A percentile compares a stretch with the other conserved stretches of the same genome.
phyloP scores from a whole-genome alignment of 1,139 yeast genomes.

The Debaryomyces singareniensis region DNA sequence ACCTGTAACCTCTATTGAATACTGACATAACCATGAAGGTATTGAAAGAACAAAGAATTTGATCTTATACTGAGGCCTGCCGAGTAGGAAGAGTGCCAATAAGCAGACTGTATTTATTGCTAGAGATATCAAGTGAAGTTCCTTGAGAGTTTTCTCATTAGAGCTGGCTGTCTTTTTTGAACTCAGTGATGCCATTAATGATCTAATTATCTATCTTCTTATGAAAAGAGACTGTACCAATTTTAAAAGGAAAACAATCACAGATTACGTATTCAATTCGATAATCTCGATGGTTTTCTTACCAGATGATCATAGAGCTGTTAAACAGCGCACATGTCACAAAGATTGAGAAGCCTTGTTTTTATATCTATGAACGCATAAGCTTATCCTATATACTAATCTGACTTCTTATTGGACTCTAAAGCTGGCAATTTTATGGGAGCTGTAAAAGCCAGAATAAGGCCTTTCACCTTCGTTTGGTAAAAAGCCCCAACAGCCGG shows the following conservation, averaged over 20 bases:
- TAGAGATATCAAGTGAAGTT: conserved; percentile 45
- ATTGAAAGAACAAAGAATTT: conserved; percentile 50
- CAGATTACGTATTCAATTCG: too few relatives aligned
- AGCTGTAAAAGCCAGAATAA: conserved; percentile 6
- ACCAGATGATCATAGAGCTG: too few relatives aligned
- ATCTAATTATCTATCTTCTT: too few relatives aligned
- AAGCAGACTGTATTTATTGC: conserved; percentile 37
- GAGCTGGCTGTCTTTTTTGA: conserved; percentile 64
- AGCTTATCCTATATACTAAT: too few relatives aligned
- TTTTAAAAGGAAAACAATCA: too few relatives aligned
- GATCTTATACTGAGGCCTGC: conserved; percentile 48
- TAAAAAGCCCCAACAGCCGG: conserved; percentile 11
- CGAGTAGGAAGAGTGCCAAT: conserved; percentile 32
- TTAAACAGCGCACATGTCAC: too few relatives aligned
- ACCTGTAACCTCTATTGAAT: conserved; percentile 57
- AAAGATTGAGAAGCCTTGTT: too few relatives aligned
- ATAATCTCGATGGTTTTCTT: too few relatives aligned
- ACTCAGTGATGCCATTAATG: conserved; percentile 43
- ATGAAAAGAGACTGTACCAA: too few relatives aligned
- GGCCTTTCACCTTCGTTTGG: conserved; percentile 6
- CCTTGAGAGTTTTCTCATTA: conserved; percentile 49
- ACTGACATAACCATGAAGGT: conserved; percentile 54
- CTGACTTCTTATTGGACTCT: neutral
- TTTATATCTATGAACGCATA: too few relatives aligned
- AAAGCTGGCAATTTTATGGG: conserved; percentile 8